Evolutionary conservation across 441 rosid species (phyloP).

Genomic region (Geranium incanum): DNA sequence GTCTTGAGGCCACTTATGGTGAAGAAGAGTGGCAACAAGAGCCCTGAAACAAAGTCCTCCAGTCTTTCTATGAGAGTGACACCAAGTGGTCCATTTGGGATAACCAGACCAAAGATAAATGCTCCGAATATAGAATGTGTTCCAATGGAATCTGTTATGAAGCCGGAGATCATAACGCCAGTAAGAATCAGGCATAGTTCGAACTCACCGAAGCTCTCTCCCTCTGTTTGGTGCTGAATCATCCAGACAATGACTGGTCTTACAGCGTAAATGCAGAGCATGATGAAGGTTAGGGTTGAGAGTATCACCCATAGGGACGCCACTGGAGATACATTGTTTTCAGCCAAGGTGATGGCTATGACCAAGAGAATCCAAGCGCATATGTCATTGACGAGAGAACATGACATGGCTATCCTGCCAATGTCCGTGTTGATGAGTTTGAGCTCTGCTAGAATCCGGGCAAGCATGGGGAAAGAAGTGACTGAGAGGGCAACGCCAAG

Average conservation of each 20-base stretch:
- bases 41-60: conserved; percentile 90
- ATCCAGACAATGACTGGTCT: conserved; percentile 69
- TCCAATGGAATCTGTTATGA: conserved; percentile 86
- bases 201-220: conserved; percentile 74
- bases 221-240: conserved; percentile 70
- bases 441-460: conserved; percentile 83
- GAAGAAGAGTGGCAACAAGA: conserved; percentile 82
- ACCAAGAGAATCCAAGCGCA: conserved; percentile 83
- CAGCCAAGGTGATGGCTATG: conserved; percentile 74
- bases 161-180: conserved; percentile 90
- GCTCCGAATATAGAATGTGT: conserved; percentile 96
- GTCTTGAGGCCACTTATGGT: conserved; percentile 92
- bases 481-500: conserved; percentile 86
- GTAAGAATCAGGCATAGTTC: conserved; percentile 78
- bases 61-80: conserved; percentile 76
- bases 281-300: conserved; percentile 43
- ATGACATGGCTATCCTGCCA: conserved; percentile 80
- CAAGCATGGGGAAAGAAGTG: conserved; percentile 90
- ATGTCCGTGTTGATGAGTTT: conserved; percentile 79
- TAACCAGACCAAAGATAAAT: conserved; percentile 78
- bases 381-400: conserved; percentile 84
- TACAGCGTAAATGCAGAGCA: conserved; percentile 48
- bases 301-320: conserved; percentile 71
- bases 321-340: conserved; percentile 41
- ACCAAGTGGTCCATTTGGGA: conserved; percentile 88